phyloP scores from a whole-genome alignment of 441 rosid species.

The Arabidopsis lyrata region DNA sequence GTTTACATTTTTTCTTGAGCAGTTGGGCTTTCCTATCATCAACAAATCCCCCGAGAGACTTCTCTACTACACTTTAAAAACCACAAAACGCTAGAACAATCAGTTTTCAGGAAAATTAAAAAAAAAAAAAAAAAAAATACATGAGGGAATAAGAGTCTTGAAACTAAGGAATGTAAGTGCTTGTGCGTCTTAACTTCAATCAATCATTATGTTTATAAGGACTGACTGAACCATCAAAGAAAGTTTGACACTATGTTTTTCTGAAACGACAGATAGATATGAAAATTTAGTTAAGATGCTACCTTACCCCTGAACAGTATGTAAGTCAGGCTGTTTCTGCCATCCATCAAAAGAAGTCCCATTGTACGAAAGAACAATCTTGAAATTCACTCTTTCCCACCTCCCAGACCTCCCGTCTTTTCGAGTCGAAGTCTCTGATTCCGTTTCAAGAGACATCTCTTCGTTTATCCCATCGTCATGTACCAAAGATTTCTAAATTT shows the following conservation, averaged over 20 bases:
- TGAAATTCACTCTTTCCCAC: constrained; percentile 84
- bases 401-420: constrained; percentile 64
- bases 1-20: constrained; percentile 75
- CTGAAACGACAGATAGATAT: not conserved
- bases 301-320: constrained; percentile 87
- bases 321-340: constrained; percentile 91
- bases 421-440: constrained; percentile 42
- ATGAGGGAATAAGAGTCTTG: not conserved
- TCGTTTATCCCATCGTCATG: constrained; percentile 46
- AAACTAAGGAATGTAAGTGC: not conserved
- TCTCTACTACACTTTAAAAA: constrained; percentile 73
- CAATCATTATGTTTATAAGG: not conserved
- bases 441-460: constrained; percentile 40
- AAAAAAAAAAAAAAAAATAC: not conserved
- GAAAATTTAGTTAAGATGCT: not conserved
- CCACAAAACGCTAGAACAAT: constrained; percentile 21
- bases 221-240: not conserved
- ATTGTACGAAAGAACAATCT: constrained; percentile 80
- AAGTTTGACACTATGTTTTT: not conserved
- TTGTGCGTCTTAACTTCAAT: not conserved
- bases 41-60: constrained; percentile 81
- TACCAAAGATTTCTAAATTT: constrained; percentile 47
- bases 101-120: constrained; percentile 20
- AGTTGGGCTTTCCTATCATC: constrained; percentile 89
- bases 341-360: constrained; percentile 96